Evolutionary conservation across 306 rosid species (phyloP).

Genomic region (Lotus japonicus): DNA sequence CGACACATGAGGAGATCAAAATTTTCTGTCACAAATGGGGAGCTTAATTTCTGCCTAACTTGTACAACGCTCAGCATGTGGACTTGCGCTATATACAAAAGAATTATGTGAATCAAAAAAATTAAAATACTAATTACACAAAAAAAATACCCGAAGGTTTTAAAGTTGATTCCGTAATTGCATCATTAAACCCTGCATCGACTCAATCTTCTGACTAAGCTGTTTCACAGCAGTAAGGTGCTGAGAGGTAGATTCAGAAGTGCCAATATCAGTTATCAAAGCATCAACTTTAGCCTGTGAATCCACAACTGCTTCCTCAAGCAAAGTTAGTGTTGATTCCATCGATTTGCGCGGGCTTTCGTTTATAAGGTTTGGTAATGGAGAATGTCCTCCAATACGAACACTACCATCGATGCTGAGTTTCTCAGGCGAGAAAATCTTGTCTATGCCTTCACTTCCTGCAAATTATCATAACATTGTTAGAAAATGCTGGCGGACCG

Average conservation of each 20-base stretch:
- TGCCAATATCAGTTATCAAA: constrained; percentile 39
- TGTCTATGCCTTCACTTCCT: constrained; percentile 84
- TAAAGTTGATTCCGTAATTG: constrained; percentile 52
- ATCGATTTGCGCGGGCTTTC: constrained; percentile 33
- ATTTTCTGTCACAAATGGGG: constrained; percentile 4
- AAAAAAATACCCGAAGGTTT: background rate
- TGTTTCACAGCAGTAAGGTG: constrained; percentile 40
- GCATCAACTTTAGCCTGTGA: constrained; percentile 55
- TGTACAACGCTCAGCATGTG: constrained; percentile 28
- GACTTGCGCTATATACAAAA: constrained; percentile 44
- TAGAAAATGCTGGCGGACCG: background rate
- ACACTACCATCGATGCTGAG: constrained; percentile 39
- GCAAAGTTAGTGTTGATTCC: constrained; percentile 57
- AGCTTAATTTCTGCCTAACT: constrained; percentile 16
- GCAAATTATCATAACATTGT: constrained; percentile 26
- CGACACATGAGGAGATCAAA: no score
- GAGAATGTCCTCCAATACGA: constrained; percentile 26
- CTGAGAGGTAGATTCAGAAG: constrained; percentile 40
- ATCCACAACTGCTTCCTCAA: constrained; percentile 57
- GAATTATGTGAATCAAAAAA: constrained; percentile 39
- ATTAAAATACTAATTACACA: constrained; percentile 14
- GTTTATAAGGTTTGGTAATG: constrained; percentile 16
- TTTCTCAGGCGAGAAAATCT: constrained; percentile 54
- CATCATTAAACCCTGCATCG: constrained; percentile 54
- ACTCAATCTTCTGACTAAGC: constrained; percentile 54